Conservation (phyloP, 306 rosid species). For the Senna tora region DNA sequence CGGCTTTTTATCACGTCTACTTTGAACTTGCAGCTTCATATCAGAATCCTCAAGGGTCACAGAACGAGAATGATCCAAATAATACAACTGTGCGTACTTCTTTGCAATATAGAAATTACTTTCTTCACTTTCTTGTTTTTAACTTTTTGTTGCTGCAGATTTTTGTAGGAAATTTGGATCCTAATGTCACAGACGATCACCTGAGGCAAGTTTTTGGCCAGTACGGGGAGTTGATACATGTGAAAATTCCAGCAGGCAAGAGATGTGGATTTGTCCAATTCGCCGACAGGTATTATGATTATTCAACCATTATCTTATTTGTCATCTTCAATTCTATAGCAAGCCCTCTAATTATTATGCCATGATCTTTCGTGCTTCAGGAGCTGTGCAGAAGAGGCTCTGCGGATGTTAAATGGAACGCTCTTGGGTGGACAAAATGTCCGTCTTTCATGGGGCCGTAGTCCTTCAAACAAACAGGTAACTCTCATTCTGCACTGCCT, state of each 20-base stretch:
- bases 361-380: constrained; percentile 46
- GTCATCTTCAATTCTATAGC: background rate
- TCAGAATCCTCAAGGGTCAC: constrained; percentile 87
- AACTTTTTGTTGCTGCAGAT: constrained; percentile 60
- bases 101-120: constrained; percentile 31
- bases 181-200: constrained; percentile 84
- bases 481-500: background rate
- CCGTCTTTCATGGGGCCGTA: constrained; percentile 97
- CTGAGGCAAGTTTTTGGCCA: constrained; percentile 85
- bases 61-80: constrained; percentile 91
- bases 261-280: constrained; percentile 97
- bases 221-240: constrained; percentile 86
- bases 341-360: background rate
- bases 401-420: constrained; percentile 69
- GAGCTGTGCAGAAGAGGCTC: constrained; percentile 89
- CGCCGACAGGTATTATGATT: constrained; percentile 65
- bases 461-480: constrained; percentile 97
- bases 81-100: constrained; percentile 90
- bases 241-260: constrained; percentile 94
- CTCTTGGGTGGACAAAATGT: constrained; percentile 83
- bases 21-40: constrained; percentile 80
- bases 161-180: constrained; percentile 93
- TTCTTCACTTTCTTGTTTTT: constrained; percentile 23
- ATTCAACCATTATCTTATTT: constrained; percentile 5
- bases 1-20: constrained; percentile 39